Evolutionary conservation across 208 protist species (phyloP).

Genomic region (Wallacemonas collosoma): DNA sequence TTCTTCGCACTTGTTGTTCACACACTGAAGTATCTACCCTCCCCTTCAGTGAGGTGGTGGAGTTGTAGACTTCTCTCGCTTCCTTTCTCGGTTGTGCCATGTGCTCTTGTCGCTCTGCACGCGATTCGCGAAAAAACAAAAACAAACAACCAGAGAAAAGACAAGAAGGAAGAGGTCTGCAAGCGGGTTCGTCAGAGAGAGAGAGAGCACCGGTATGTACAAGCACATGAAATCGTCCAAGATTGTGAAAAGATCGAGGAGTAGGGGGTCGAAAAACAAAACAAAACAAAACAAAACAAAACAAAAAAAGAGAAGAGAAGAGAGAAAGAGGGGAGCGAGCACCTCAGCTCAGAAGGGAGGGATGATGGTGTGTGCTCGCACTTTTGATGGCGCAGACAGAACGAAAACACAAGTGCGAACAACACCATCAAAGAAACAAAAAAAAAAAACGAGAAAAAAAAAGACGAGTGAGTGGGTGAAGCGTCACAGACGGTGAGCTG

Average conservation of each 20-base stretch:
- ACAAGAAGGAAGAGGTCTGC: constrained; percentile 19
- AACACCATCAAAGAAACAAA: neutral
- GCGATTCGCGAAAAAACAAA: constrained; percentile 7
- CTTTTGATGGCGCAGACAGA: too few relatives aligned
- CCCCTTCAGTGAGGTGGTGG: too few relatives aligned
- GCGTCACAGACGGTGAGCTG: too few relatives aligned
- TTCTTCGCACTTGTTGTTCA: neutral
- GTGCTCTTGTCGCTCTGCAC: too few relatives aligned
- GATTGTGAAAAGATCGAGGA: neutral
- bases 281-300: constrained; percentile 7
- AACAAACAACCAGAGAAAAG: constrained; percentile 15
- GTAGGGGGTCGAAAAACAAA: constrained; percentile 7
- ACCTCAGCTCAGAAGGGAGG: too few relatives aligned
- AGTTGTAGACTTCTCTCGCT: too few relatives aligned
- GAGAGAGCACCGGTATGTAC: neutral
- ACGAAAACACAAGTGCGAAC: too few relatives aligned
- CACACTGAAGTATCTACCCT: too few relatives aligned
- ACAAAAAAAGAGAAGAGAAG: constrained; percentile 8
- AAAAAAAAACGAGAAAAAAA: constrained; percentile 21
- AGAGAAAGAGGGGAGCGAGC: neutral
- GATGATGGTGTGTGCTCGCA: too few relatives aligned
- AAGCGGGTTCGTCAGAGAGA: neutral
- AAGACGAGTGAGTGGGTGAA: constrained; percentile 11
- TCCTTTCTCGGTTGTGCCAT: too few relatives aligned
- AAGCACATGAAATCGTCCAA: too few relatives aligned